Base-by-base conservation (phyloP, 257 asterid species). In the Primulina huaijiensis region DNA sequence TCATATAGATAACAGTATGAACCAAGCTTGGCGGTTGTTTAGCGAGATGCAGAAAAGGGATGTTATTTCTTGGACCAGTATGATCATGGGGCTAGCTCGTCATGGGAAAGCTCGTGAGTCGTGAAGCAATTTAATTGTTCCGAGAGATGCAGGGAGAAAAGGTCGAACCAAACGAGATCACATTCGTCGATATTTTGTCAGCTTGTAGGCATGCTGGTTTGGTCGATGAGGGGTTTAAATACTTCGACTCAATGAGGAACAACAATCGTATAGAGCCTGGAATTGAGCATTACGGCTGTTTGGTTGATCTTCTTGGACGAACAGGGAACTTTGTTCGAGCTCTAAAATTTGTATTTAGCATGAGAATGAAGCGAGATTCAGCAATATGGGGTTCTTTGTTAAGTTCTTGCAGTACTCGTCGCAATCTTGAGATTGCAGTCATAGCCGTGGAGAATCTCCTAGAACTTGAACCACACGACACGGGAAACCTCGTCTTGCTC, bases 151-250 rank as follows among this genome's bases (percentile, higher is more conserved):
- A 74, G 71, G 69, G 70, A 68, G 75, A 62, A 14, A 78, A 66
- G 3, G 72, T 85, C 23, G 77, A 80, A 73, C 98, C 96, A 35
- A 86, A 92, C 19, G 90, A 80, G 76, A 85, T 89, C 82, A 88
- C 96, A 0, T 88, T 88, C 7, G 87, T 89, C 20, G 90, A 90
- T 11, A 82, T 92, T 60, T 69, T 89, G 71, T 89, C 94, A 17
- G 98, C 98, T 23, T 92, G 95, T 57, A 84, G 87, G 9, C 96
- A 87, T 63, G 95, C 88, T 30, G 98, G 97, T 35, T 72, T 87
- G 3, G 55, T 84, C 19, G 76, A 87, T 0, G 86, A 86, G 7
- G 97, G 96, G 9, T 64, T 83, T 58, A 81, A 62, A 29, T 86
- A 83, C 75, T 87, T 92, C 30, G 75, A 89, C 64, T 79, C 83